Percentiles rank a stretch among this genome's conserved stretches.
Evolutionary conservation across 306 rosid species (phyloP).

Genomic region (Medicago truncatula): DNA sequence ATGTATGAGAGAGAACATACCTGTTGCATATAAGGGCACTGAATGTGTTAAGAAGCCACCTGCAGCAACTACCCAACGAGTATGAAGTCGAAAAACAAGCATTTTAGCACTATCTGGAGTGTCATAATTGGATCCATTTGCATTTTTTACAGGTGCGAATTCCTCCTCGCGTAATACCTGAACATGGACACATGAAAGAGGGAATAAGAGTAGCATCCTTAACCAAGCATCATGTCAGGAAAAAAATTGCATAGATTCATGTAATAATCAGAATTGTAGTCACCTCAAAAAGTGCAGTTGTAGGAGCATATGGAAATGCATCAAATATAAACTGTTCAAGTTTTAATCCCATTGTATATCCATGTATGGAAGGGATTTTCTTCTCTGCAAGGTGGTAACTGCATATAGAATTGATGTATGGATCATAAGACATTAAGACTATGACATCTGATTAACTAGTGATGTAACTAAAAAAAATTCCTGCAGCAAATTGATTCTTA

Average conservation of each 20-base stretch:
- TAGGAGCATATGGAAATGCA: constrained; percentile 96
- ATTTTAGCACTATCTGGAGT: constrained; percentile 96
- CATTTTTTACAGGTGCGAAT: constrained; percentile 97
- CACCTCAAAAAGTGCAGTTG: constrained; percentile 99
- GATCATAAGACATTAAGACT: constrained; percentile 8
- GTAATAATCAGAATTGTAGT: constrained; percentile 21
- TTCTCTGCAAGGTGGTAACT: constrained; percentile 98
- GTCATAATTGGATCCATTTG: constrained; percentile 85
- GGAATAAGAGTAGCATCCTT: constrained; percentile 31
- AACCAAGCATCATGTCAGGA: constrained; percentile 26
- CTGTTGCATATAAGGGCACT: constrained; percentile 93
- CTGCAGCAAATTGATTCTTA: constrained; percentile 18
- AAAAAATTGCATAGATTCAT: constrained; percentile 23
- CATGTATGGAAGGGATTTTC: constrained; percentile 89
- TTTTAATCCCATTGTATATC: constrained; percentile 76
- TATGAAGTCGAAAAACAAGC: constrained; percentile 95
- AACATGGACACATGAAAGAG: constrained; percentile 40
- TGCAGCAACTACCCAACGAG: constrained; percentile 98
- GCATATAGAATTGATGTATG: constrained; percentile 44
- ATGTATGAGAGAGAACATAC: constrained; percentile 45
- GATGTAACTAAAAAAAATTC: neutral
- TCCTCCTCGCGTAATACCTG: constrained; percentile 93
- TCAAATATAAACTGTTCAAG: constrained; percentile 97
- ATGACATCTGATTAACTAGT: constrained; percentile 22
- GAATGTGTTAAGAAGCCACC: constrained; percentile 99